Percentiles rank a stretch among this genome's conserved stretches.
Conservation (phyloP, 2,329 filamentous ascomycete genomes). For the Pseudogymnoascus sp. region DNA sequence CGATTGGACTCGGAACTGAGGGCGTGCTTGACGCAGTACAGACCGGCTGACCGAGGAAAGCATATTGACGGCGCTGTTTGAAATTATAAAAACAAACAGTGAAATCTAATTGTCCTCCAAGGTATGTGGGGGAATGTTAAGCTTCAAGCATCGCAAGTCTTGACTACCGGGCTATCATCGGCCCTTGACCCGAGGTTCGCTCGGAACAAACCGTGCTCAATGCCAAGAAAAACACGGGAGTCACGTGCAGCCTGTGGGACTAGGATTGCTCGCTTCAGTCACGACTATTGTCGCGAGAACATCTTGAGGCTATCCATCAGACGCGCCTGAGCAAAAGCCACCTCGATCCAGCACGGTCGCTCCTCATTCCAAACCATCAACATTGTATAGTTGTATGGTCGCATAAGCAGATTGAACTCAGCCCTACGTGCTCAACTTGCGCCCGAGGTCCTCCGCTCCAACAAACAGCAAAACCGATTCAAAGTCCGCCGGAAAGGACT, state of each 20-base stretch:
- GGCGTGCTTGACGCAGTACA: constrained; percentile 26
- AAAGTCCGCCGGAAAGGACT: neutral
- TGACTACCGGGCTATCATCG: constrained; percentile 10
- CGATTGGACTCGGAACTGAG: constrained; percentile 35
- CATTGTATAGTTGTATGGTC: constrained; percentile 5
- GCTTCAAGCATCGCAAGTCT: constrained; percentile 7
- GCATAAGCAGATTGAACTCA: constrained; percentile 4
- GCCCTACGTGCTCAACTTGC: constrained; percentile 10
- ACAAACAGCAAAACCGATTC: constrained; percentile 6
- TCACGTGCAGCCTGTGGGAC: neutral
- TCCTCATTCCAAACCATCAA: constrained; percentile 4
- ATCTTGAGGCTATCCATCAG: constrained; percentile 9
- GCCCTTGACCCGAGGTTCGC: constrained; percentile 9
- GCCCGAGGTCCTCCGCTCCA: neutral
- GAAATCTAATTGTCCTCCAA: constrained; percentile 11
- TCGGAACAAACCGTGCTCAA: constrained; percentile 5
- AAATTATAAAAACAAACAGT: neutral
- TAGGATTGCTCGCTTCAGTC: constrained; percentile 7
- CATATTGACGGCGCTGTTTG: constrained; percentile 21
- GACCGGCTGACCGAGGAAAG: constrained; percentile 25
- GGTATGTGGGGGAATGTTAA: constrained; percentile 6
- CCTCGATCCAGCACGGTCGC: constrained; percentile 1
- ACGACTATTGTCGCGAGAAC: constrained; percentile 7
- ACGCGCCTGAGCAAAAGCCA: neutral
- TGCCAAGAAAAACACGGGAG: neutral